These are phyloP conservation scores for Oenanthe sinensis DNA, from an alignment of 129 eudicot species.

Conservation along the genomic window DNA sequence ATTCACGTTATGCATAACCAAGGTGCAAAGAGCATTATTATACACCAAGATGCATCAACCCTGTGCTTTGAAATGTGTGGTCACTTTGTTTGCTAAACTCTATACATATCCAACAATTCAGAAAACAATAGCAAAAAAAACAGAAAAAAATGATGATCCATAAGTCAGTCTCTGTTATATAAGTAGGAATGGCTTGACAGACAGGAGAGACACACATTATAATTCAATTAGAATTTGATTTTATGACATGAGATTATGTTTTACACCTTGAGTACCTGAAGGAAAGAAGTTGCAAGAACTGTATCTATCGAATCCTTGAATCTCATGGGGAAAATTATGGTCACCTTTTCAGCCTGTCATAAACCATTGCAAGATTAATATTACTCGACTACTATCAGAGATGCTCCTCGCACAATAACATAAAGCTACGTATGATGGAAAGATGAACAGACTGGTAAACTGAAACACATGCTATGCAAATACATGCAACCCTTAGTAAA, in stretches of 20 bases:
- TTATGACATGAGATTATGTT: neutral
- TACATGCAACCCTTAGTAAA: neutral
- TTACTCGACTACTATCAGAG: constrained; percentile 5
- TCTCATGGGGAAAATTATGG: constrained; percentile 87
- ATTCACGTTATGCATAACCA: neutral
- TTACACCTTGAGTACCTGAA: constrained; percentile 51
- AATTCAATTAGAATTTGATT: neutral
- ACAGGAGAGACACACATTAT: neutral
- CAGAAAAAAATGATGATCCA: neutral
- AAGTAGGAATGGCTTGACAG: neutral
- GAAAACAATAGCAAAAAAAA: neutral
- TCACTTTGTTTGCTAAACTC: neutral
- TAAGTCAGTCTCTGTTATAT: neutral
- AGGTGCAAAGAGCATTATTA: neutral
- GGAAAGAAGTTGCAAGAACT: constrained; percentile 88
- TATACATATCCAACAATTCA: constrained; percentile 4
- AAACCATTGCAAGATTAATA: constrained; percentile 11
- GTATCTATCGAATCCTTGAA: constrained; percentile 84
- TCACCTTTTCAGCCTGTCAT: constrained; percentile 79
- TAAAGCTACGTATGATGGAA: neutral
- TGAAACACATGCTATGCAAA: neutral
- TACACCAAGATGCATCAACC: neutral
- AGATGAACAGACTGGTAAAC: neutral
- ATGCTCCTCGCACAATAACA: neutral
- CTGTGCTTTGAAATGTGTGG: neutral